Evolutionary conservation across 2,329 filamentous ascomycete species (phyloP).

Genomic region (Xylaria sp.): DNA sequence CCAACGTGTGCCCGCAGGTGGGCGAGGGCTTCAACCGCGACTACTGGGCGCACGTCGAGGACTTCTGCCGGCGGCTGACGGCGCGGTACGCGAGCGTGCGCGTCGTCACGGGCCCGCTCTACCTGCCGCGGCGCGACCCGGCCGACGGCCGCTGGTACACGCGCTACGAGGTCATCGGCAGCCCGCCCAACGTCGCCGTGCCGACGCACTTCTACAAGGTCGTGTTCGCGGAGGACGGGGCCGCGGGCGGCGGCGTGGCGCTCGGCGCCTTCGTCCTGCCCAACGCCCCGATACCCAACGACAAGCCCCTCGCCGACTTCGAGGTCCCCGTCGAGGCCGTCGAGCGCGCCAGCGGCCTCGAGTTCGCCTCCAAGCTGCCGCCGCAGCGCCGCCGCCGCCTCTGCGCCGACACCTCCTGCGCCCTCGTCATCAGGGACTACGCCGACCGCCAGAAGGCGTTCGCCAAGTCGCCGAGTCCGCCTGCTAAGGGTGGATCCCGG

Average conservation of each 20-base stretch:
- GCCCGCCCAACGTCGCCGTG: slow-evolving; percentile 89
- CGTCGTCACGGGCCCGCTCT: slow-evolving; percentile 90
- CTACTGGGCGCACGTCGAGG: slow-evolving; percentile 99
- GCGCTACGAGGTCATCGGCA: slow-evolving; percentile 92
- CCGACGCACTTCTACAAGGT: slow-evolving; percentile 99
- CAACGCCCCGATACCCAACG: slow-evolving; percentile 85
- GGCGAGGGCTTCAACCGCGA: slow-evolving; percentile 98
- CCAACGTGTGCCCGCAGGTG: slow-evolving; percentile 98
- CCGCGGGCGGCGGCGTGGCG: slow-evolving; percentile 67
- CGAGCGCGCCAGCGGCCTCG: slow-evolving; percentile 87
- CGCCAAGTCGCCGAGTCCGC: slow-evolving; percentile 40
- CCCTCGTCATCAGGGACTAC: slow-evolving; percentile 81
- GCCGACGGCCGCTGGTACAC: slow-evolving; percentile 93
- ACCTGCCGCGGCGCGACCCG: slow-evolving; percentile 82
- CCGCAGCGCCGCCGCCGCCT: slow-evolving; percentile 72
- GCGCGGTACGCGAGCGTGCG: slow-evolving; percentile 81
- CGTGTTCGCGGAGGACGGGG: slow-evolving; percentile 89
- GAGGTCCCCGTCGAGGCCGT: slow-evolving; percentile 93
- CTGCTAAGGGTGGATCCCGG: slow-evolving; percentile 5
- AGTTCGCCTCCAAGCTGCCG: slow-evolving; percentile 84
- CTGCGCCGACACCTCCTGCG: slow-evolving; percentile 84
- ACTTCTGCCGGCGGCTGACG: slow-evolving; percentile 88
- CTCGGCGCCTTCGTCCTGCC: slow-evolving; percentile 94
- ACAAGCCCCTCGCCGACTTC: slow-evolving; percentile 86
- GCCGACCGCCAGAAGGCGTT: slow-evolving; percentile 63